Percentiles rank a stretch among this genome's conserved stretches.
Conservation (phyloP, 2,329 filamentous ascomycete genomes). For the Claviceps fusiformis region DNA sequence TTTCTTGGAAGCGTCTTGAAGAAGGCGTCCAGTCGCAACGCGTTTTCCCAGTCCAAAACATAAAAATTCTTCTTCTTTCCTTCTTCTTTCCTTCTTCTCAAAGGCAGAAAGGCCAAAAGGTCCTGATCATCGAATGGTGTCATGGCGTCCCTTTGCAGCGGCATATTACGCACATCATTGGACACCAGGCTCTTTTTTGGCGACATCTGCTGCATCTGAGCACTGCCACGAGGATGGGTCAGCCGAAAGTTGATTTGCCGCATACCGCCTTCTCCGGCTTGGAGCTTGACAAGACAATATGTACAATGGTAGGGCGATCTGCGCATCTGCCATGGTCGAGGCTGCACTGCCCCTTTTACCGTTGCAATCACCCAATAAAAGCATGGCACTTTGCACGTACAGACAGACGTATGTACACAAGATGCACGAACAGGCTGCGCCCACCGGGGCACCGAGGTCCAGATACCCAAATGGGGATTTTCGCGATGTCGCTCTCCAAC, state of each 20-base stretch:
- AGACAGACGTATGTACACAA: no score
- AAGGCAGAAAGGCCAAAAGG: not conserved
- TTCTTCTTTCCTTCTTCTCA: not conserved
- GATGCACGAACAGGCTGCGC: not conserved
- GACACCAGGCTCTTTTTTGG: not conserved
- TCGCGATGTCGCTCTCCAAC: not conserved
- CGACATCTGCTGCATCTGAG: not conserved
- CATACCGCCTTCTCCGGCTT: not conserved
- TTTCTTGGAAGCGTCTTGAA: no score
- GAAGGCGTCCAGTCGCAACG: not conserved
- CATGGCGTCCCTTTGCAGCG: not conserved
- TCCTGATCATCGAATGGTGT: not conserved
- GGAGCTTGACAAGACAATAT: not conserved
- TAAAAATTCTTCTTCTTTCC: not conserved
- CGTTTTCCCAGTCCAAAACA: not conserved
- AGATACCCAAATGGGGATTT: not conserved
- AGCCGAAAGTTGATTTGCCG: not conserved
- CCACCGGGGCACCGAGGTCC: not conserved
- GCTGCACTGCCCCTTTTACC: not conserved
- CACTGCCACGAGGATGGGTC: constrained; percentile 1
- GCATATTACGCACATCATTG: not conserved
- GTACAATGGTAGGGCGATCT: not conserved
- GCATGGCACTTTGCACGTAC: not conserved
- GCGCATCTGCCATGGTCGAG: not conserved
- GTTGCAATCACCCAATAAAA: not conserved